A percentile compares a stretch with the other conserved stretches of the same genome.
Evolutionary conservation across 331 rosid genomes (phyloP).

Genomic region (Ulmus americana): DNA sequence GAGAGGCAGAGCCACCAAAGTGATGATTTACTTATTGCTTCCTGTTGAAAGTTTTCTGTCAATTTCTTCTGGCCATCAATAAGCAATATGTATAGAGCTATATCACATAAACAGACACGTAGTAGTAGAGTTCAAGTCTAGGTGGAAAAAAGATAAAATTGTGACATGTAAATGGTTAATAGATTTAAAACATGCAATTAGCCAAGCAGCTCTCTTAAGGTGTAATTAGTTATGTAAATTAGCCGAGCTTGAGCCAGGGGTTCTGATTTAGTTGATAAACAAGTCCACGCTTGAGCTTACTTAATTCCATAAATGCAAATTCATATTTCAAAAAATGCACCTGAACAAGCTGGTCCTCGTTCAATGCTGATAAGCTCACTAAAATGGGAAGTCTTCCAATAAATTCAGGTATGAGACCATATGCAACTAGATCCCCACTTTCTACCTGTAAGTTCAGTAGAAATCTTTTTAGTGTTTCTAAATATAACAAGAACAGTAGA

Average conservation of each 20-base stretch:
- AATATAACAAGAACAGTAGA: slow-evolving; percentile 3
- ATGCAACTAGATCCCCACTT: slow-evolving; percentile 57
- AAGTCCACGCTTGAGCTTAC: neutral
- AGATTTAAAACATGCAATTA: too few species aligned
- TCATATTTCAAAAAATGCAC: slow-evolving; percentile 22
- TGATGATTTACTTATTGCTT: too few species aligned
- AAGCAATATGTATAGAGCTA: too few species aligned
- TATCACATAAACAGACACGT: neutral
- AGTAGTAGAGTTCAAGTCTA: neutral
- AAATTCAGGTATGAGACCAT: slow-evolving; percentile 71
- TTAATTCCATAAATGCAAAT: neutral
- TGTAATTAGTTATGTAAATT: neutral
- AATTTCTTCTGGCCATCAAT: too few species aligned
- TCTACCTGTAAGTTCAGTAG: slow-evolving; percentile 47
- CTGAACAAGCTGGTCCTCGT: slow-evolving; percentile 62
- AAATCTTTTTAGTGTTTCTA: slow-evolving; percentile 15
- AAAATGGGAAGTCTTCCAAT: slow-evolving; percentile 65
- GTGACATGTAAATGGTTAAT: too few species aligned
- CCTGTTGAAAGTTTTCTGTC: too few species aligned
- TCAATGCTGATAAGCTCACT: slow-evolving; percentile 57
- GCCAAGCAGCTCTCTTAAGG: too few species aligned
- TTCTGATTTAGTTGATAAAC: neutral
- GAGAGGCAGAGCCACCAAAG: too few species aligned
- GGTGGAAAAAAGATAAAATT: too few species aligned
- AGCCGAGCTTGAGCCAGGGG: neutral